Evolutionary conservation across 495 filamentous ascomycete genomes (phyloP), one percentile per base, ranked within the genome.

Genomic region (Tuber indicum): DNA sequence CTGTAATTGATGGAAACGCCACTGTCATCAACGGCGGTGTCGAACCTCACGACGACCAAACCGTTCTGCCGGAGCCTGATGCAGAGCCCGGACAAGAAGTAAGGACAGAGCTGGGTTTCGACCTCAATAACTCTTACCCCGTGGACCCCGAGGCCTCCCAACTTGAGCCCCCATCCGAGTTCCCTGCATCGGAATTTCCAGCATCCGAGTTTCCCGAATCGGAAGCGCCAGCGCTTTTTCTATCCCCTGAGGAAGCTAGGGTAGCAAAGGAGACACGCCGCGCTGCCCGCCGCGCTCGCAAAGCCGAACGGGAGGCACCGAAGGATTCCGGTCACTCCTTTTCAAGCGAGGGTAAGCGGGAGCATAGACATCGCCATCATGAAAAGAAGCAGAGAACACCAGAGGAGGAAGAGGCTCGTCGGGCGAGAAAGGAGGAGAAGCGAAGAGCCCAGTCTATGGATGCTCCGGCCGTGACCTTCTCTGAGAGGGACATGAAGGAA

Each of bases 311-410:
- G 26, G 80, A 82, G 36, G 52, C 58, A 26, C 71, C 78, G 45
- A 82, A 82, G 43, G 80, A 82, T 70, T 82, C 79, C 12, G 80
- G 80, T 1, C 80, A 82, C 41, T 79, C 76, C 1, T 58, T 82
- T 21, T 79, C 76, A 1, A 75, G 73, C 32, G 80, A 82, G 49
- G 80, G 79, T n/a, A 82, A 82, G 52, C 72, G 79, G 14, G 79
- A 82, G 23, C 73, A 76, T 26, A 47, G 73, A 3, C 75, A 79
- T 45, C 74, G 52, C 8, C 43, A 72, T 41, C 49, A 39, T 32
- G 52, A 66, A 66, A 72, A 79, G 49, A 78, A 81, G 62, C 74
- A 70, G 77, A n/a, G 62, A 78, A 75, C 79, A 16, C 73, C 74
- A 6, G 80, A 82, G 49, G 80, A 82, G 45, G 80, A 82, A 74